phyloP scores from a whole-genome alignment of 805 yeast species.

The Metschnikowia similis region DNA sequence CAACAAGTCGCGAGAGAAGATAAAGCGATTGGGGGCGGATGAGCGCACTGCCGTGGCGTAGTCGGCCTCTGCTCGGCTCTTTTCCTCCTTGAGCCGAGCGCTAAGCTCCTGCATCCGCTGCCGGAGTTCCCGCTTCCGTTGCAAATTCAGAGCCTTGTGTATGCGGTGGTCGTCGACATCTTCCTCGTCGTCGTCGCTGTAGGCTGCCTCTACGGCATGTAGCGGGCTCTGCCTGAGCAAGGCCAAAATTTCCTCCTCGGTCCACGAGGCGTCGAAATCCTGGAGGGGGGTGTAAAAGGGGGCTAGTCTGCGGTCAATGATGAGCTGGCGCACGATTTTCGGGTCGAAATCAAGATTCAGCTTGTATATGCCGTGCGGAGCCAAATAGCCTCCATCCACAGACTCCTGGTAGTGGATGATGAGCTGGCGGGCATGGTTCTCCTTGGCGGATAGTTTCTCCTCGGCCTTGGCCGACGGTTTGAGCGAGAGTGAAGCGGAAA shows the following conservation, averaged over 20 bases:
- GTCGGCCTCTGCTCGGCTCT: constrained; percentile 33
- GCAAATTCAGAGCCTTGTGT: constrained; percentile 44
- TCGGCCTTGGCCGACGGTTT: constrained; percentile 18
- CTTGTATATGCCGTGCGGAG: constrained; percentile 86
- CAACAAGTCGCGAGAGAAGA: constrained; percentile 45
- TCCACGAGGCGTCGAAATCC: constrained; percentile 70
- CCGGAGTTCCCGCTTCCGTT: constrained; percentile 49
- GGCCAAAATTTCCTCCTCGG: constrained; percentile 57
- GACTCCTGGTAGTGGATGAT: constrained; percentile 60
- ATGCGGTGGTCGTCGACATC: constrained; percentile 60
- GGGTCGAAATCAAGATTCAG: constrained; percentile 72
- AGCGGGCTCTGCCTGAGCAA: constrained; percentile 48
- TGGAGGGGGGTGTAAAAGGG: constrained; percentile 90
- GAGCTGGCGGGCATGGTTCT: constrained; percentile 51
- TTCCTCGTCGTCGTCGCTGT: constrained; percentile 48
- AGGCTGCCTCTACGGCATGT: constrained; percentile 52
- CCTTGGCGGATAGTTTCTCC: constrained; percentile 49
- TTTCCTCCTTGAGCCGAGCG: constrained; percentile 24
- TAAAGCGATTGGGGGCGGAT: constrained; percentile 2
- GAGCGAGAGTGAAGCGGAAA: constrained; percentile 9
- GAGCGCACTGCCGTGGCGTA: constrained; percentile 24
- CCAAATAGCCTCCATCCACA: constrained; percentile 92
- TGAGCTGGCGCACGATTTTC: constrained; percentile 64
- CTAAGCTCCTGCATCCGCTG: constrained; percentile 38
- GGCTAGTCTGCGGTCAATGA: constrained; percentile 67